These are phyloP conservation scores for Xylariaceae sp. DNA, from an alignment of 2,329 filamentous ascomycete genomes.

Conservation along the genomic window DNA sequence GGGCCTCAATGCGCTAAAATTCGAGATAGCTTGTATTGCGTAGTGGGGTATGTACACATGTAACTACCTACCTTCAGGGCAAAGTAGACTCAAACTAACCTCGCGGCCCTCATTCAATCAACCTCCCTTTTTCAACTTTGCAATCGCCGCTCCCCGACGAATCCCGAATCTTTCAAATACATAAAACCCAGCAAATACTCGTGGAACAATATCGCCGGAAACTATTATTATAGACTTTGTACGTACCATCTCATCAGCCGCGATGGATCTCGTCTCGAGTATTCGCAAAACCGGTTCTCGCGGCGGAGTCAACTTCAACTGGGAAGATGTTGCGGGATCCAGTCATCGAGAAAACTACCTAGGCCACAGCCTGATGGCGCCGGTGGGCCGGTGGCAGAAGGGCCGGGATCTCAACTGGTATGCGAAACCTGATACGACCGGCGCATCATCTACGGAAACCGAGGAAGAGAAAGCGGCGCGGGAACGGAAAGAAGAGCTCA, in stretches of 20 bases:
- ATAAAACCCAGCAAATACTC: not conserved
- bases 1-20: not conserved
- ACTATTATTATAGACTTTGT: not conserved
- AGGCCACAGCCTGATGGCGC: constrained; percentile 88
- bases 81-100: not conserved
- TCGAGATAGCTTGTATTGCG: constrained; percentile 8
- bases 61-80: not conserved
- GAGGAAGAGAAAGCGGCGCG: constrained; percentile 60
- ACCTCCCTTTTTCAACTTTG: not conserved
- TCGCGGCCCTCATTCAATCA: not conserved
- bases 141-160: not conserved
- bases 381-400: constrained; percentile 90
- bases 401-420: constrained; percentile 70
- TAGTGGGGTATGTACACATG: not conserved
- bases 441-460: constrained; percentile 56
- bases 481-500: constrained; percentile 75
- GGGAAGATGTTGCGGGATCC: constrained; percentile 90
- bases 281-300: constrained; percentile 90
- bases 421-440: constrained; percentile 57
- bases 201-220: not conserved
- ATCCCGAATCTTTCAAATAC: no score
- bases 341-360: constrained; percentile 87
- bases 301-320: constrained; percentile 93
- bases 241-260: not conserved
- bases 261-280: constrained; percentile 90